These are phyloP conservation scores for Apiospora marii DNA, from an alignment of 2,329 filamentous ascomycete genomes.

Conservation along the genomic window DNA sequence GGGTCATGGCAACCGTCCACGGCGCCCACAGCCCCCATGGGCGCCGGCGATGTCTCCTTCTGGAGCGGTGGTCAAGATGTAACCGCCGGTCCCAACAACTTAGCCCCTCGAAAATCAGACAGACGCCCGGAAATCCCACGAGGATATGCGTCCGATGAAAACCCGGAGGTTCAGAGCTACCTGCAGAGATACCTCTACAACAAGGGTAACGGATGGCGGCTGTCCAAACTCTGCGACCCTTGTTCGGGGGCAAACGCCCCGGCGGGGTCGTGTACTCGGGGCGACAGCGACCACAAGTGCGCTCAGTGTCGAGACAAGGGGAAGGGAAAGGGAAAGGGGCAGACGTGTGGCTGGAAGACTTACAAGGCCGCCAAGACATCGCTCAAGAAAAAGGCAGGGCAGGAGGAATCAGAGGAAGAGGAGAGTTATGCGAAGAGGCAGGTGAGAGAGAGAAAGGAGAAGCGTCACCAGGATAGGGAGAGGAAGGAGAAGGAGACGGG, in stretches of 20 bases:
- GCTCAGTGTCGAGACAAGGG: background rate
- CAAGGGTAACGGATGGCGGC: background rate
- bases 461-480: background rate
- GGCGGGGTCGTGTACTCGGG: background rate
- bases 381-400: background rate
- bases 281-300: background rate
- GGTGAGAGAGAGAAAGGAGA: background rate
- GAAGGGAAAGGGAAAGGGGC: no score
- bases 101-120: background rate
- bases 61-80: background rate
- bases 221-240: background rate
- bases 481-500: background rate
- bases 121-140: background rate
- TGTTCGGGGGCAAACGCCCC: background rate
- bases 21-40: background rate
- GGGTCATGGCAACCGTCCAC: background rate
- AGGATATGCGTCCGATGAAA: background rate
- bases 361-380: background rate
- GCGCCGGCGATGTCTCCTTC: background rate
- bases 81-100: background rate
- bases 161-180: background rate
- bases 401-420: background rate
- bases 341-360: background rate
- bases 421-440: background rate
- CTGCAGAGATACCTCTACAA: background rate